Evolutionary conservation across 164 flowering plant species (phyloP), one percentile per base, ranked within the genome.

Genomic region (Magnolia kwangsiensis): DNA sequence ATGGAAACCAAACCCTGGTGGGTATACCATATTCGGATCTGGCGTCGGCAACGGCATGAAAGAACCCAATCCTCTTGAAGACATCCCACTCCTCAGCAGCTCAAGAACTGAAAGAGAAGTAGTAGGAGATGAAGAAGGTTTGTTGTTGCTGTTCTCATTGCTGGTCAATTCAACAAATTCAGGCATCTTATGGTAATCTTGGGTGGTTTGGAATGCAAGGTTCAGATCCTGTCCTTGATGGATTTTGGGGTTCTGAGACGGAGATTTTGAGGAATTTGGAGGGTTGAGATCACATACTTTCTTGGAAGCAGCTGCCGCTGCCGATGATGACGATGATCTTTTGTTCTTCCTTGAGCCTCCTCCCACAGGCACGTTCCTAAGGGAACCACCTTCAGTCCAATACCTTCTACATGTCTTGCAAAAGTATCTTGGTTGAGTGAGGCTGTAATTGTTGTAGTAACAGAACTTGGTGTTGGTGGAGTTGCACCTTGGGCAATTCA

Each of bases 351-450:
- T 89, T 64, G 97, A 90, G 14, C 97, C 97, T 10, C 98, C 98
- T 16, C 98, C 98, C 14, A 95, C 97, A n/a, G 98, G 98, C 55
- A 95, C 92, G 78, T 91, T 95, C 58, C 98, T 86, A 4, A 95
- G 86, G 23, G 98, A 90, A 7, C 98, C 98, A 73, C 98, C 98
- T 83, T 91, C 93, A 68, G 98, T 95, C 98, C 98, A 95, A 51
- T 95, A 95, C 85, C 98, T 88, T 81, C 95, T 84, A 77, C 98
- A 95, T 63, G 92, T 86, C 87, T 95, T 95, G 87, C 98, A 95
- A 74, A 95, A 93, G 81, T 92, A 95, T 69, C 98, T 88, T 18
- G 98, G 98, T 68, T 95, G 98, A n/a, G 98, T 83, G 72, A 92
- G 95, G 71, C 98, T 95, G 81, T 95, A 95, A 79, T 95, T 95